Percentiles rank a stretch among this genome's conserved stretches.
Conservation (phyloP, 371 early-diverging fungal species). For the Rozella allomycis region DNA sequence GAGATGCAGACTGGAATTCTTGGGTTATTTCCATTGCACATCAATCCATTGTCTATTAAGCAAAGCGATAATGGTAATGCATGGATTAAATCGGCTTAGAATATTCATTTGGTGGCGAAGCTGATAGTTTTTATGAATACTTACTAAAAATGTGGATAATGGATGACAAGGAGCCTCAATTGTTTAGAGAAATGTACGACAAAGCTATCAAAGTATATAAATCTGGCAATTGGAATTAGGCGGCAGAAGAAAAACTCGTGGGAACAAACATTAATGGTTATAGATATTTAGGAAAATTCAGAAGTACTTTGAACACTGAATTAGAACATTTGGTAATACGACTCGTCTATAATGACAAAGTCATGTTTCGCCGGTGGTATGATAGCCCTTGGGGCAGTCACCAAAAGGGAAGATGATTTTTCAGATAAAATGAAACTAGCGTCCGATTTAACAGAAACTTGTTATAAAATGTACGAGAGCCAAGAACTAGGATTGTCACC, state of each 20-base stretch:
- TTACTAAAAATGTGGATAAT: conserved; percentile 1
- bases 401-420: conserved; percentile 1
- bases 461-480: conserved; percentile 11
- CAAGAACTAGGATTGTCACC: conserved; percentile 31
- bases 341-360: no score
- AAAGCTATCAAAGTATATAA: conserved; percentile 37
- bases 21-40: no score
- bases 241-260: no score
- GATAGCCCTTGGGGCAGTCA: conserved; percentile 34
- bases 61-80: no score
- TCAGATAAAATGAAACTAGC: conserved; percentile 12
- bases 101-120: conserved; percentile 1
- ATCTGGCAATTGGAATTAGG: no score
- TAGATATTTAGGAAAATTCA: no score
- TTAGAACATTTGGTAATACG: conserved; percentile 23
- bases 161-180: conserved; percentile 20
- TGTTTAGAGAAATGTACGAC: conserved; percentile 42
- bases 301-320: conserved; percentile 13
- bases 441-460: conserved; percentile 10
- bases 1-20: no score
- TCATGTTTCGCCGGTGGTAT: conserved; percentile 47
- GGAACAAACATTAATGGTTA: no score
- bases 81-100: no score
- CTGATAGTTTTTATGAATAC: conserved; percentile 2
- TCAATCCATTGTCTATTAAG: no score